Percentiles rank a stretch among this genome's conserved stretches.
Conservation (phyloP, 2,329 filamentous ascomycete species). For the Herpotrichia juniperi region DNA sequence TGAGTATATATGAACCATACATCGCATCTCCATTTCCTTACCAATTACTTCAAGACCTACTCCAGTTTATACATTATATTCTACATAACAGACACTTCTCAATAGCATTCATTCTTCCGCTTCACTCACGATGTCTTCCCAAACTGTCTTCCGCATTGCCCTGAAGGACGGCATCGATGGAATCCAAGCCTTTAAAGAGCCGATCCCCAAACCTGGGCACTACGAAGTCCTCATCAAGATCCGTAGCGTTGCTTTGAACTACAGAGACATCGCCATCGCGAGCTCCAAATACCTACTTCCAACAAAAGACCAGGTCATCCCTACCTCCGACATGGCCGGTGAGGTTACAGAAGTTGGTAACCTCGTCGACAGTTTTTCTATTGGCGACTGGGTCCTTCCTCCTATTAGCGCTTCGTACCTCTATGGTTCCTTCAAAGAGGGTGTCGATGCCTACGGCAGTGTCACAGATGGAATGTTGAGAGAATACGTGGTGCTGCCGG, state of each 20-base stretch:
- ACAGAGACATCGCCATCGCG: constrained; percentile 17
- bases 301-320: constrained; percentile 14
- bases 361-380: constrained; percentile 10
- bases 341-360: constrained; percentile 13
- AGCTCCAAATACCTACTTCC: constrained; percentile 15
- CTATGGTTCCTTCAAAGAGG: constrained; percentile 7
- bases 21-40: no score
- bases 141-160: not conserved
- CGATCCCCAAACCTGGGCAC: not conserved
- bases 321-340: constrained; percentile 18
- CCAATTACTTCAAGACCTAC: no score
- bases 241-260: constrained; percentile 21
- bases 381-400: constrained; percentile 22
- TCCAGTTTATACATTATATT: no score
- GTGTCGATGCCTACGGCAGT: constrained; percentile 3
- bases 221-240: constrained; percentile 20
- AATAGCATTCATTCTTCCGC: no score
- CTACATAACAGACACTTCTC: no score
- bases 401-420: constrained; percentile 8
- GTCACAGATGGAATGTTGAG: constrained; percentile 16
- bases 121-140: not conserved
- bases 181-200: not conserved
- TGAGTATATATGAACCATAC: no score
- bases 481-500: constrained; percentile 14
- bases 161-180: not conserved